Evolutionary conservation across 495 filamentous ascomycete species (phyloP).

Genomic region (Chaetomidium leptoderma): DNA sequence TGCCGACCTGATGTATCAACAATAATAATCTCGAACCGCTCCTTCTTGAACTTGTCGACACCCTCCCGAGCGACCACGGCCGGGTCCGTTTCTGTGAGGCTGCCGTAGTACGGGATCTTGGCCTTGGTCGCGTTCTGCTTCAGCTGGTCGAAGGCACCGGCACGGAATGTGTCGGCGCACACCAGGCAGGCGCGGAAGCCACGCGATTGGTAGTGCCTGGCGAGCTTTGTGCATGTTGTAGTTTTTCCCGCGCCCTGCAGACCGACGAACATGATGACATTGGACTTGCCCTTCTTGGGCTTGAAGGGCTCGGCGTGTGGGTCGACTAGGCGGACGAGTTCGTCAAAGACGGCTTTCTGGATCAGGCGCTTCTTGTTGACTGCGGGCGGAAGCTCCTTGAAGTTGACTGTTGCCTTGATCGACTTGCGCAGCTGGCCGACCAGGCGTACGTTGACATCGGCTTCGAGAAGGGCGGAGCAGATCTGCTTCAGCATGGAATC

Average conservation of each 20-base stretch:
- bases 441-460: conserved; percentile 94
- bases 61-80: conserved; percentile 88
- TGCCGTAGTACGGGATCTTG: conserved; percentile 98
- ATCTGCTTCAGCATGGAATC: conserved; percentile 98
- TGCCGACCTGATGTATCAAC: conserved; percentile 95
- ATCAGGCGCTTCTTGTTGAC: conserved; percentile 98
- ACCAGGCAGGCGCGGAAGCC: conserved; percentile 94
- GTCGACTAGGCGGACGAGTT: conserved; percentile 91
- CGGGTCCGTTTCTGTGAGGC: conserved; percentile 91
- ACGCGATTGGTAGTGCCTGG: conserved; percentile 87
- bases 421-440: conserved; percentile 89
- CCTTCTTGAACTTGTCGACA: conserved; percentile 98
- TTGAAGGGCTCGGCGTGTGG: conserved; percentile 95
- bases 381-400: conserved; percentile 78
- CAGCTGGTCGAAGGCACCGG: conserved; percentile 95
- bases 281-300: conserved; percentile 91
- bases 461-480: conserved; percentile 85
- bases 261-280: conserved; percentile 99
- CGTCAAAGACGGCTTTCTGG: conserved; percentile 96
- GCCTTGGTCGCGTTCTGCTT: conserved; percentile 99
- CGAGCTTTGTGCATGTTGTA: conserved; percentile 96
- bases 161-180: conserved; percentile 97
- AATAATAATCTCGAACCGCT: conserved; percentile 96
- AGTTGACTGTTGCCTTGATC: conserved; percentile 85
- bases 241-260: conserved; percentile 97